phyloP scores from a whole-genome alignment of 2,329 filamentous ascomycete species.

The Botrytis cinerea region DNA sequence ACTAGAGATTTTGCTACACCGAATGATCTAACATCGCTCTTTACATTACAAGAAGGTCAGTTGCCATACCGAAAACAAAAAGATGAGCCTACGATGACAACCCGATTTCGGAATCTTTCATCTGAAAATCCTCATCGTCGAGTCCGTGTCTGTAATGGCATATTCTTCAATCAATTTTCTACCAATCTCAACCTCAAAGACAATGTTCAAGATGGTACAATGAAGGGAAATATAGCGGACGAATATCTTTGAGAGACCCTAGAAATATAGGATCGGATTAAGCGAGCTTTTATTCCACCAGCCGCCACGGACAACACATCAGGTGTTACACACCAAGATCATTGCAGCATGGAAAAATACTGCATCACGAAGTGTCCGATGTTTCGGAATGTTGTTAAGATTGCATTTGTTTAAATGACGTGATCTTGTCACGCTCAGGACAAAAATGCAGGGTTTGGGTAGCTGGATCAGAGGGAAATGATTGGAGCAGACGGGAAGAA shows the following conservation, averaged over 20 bases:
- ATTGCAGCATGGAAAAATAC: background rate
- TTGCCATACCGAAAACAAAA: background rate
- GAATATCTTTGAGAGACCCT: background rate
- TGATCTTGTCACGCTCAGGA: background rate
- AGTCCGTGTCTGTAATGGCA: background rate
- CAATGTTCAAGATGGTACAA: background rate
- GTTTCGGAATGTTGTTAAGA: background rate
- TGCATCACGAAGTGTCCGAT: background rate
- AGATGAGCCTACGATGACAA: too few relatives aligned
- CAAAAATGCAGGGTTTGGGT: rapidly evolving
- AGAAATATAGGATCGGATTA: background rate
- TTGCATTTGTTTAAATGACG: background rate
- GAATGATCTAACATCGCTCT: background rate
- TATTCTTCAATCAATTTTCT: background rate
- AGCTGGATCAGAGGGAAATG: background rate
- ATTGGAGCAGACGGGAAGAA: background rate
- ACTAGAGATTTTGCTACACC: background rate
- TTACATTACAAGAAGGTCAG: background rate
- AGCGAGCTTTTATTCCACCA: background rate
- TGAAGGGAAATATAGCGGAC: background rate
- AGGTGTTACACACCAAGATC: background rate
- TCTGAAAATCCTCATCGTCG: background rate
- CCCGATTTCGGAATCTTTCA: background rate
- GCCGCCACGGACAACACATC: background rate
- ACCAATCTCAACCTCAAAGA: too few relatives aligned